Base-by-base conservation (phyloP, 306 rosid species). In the Cajanus cajan region DNA sequence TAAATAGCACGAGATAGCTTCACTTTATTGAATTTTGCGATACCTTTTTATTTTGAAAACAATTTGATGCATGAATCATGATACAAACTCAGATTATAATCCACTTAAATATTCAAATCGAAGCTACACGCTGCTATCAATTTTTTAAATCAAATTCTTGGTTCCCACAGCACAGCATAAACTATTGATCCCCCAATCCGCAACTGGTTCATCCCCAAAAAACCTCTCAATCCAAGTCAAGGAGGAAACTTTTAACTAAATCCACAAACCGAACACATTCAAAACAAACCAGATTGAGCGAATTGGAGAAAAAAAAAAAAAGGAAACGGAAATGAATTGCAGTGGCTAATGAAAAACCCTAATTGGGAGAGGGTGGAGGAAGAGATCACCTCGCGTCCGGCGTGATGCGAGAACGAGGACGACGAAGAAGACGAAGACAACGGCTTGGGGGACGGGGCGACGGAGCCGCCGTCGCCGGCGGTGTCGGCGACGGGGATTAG, bases 401-500 rank as follows among this genome's bases (percentile, higher is more conserved):
- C 47, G 83, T 85, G 88, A 47, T 91, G 94, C 0, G 77, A 5
- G 7, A 85, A 80, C 1, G 90, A 76, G 0, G 93, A 84, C 1
- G 95, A 86, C 0, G 89, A 84, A 0, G 94, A 87, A 0, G 92
- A 82, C 0, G 96, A 87, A 0, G 90, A 80, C 0, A 93, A 83
- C 0, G 94, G 71, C 34, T 66, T 93, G 55, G 86, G 79, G 15
- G 91, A 80, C 0, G 84, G 51, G 2, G 80, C 79, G 12, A 75
- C 55, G 9, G 78, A 44, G 28, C 2, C 31, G 10, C 43, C 74
- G 65, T 57, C 54, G 39, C 40, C 74, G 59, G 64, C 75, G 34
- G 83, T 11, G 18, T 87, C 82, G n/a, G 90, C 89, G 37, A 91
- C 93, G 48, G 96, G 94, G 79, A 93, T 87, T 40, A 93, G 94